Evolutionary conservation across 495 filamentous ascomycete genomes (phyloP).

Genomic region (Massariosphaeria phaeospora): DNA sequence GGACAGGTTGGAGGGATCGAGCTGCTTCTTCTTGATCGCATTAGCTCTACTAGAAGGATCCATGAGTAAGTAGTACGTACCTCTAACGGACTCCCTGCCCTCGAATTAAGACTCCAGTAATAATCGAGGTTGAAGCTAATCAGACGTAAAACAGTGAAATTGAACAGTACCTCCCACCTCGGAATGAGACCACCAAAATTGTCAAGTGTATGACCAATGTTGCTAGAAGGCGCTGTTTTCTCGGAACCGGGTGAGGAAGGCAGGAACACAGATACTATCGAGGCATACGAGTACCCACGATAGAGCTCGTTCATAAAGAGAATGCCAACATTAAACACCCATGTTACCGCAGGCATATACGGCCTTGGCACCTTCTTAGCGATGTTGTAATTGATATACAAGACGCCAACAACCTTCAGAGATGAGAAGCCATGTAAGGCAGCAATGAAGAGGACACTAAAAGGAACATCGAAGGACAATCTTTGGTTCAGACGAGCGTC

Average conservation of each 20-base stretch:
- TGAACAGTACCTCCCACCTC: constrained; percentile 94
- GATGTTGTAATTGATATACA: constrained; percentile 76
- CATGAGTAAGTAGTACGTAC: constrained; percentile 49
- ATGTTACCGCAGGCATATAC: constrained; percentile 71
- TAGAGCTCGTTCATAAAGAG: constrained; percentile 88
- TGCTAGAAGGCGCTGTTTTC: constrained; percentile 42
- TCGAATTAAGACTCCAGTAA: constrained; percentile 77
- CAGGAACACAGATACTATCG: constrained; percentile 53
- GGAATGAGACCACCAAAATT: constrained; percentile 72
- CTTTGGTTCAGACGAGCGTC: constrained; percentile 68
- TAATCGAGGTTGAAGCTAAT: constrained; percentile 98
- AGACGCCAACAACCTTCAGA: constrained; percentile 72
- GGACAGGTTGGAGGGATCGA: constrained; percentile 76
- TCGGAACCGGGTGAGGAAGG: constrained; percentile 37
- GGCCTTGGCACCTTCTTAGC: constrained; percentile 61
- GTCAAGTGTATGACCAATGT: constrained; percentile 66
- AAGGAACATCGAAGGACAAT: constrained; percentile 76
- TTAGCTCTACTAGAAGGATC: constrained; percentile 47
- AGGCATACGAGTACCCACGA: constrained; percentile 66
- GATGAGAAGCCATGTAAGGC: constrained; percentile 81
- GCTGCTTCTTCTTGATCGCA: constrained; percentile 90
- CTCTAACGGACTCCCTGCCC: constrained; percentile 69
- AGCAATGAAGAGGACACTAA: constrained; percentile 71
- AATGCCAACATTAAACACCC: constrained; percentile 84
- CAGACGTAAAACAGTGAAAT: constrained; percentile 85